Evolutionary conservation across 2,329 filamentous ascomycete genomes (phyloP), one percentile per base, ranked within the genome.

Genomic region (Botrytis paeoniae): DNA sequence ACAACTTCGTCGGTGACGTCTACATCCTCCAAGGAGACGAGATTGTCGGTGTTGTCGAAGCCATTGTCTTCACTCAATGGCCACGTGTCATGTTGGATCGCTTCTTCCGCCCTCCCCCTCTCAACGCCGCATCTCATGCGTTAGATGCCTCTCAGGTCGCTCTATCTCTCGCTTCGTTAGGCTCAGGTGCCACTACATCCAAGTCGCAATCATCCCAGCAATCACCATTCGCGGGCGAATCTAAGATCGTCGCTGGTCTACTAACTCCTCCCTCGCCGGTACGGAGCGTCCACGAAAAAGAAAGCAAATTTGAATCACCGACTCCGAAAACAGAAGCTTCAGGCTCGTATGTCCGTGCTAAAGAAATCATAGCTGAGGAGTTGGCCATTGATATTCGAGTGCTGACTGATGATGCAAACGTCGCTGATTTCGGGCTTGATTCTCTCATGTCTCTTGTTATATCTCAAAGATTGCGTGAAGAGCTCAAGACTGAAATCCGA

Each of bases 401-500:
- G 84, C 32, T 78, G 78, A 84, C 87, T 35, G 81, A 89, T 78
- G 83, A 86, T 48, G 86, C 89, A 51, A 81, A 89, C 51, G 12
- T 69, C 3, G 51, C n/a, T 12, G 66, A 60, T 35, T 51, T 69
- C 18, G 66, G 48, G 4, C 4, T 69, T 20, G 51, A 69, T 60
- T 60, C 66, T 12, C 43, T 69, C 4, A 54, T 69, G 29, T 29
- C 20, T 29, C 18, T 69, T n/a, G 32, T 29, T 5, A 22, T 60
- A 22, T 22, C 83, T 37, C 87, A 85, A 25, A 83, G 86, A 32
- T 85, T 89, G 71, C 85, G 86, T 16, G 87, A 89, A 74, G 86
- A 89, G 35, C 80, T 89, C 9, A 51, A n/a, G 6, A 79, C 89
- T 14, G 84, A 88, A 69, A 79, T 90, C 9, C 65, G 83, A 41